Base-by-base conservation (phyloP, 495 filamentous ascomycete genomes). In the Aspergillus funiculosus region DNA sequence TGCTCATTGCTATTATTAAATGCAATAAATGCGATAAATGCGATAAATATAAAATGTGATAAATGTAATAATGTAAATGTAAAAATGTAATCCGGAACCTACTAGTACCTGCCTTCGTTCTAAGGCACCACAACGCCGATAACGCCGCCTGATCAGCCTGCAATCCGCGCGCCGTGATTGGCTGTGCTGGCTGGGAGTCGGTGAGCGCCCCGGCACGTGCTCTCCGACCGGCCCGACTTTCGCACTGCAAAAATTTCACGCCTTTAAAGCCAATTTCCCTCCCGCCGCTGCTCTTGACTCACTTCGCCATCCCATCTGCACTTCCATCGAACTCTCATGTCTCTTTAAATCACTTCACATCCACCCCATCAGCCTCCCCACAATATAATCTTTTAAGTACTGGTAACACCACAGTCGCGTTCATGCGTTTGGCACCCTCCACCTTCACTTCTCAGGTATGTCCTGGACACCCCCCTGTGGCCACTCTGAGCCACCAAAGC, bases 381-480 rank as follows among this genome's bases (percentile, higher is more conserved):
- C n/a, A n/a, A n/a, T 51, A 30, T 43, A 43, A 40, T 45, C 50
- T 44, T 57, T 54, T 51, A 30, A 48, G 34, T 64, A 70, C 69
- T 73, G 65, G 58, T 65, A 63, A 29, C 53, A 49, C 41, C 55
- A 68, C 64, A 64, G 59, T 69, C 67, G 85, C 85, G 78, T 84
- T 85, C 85, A 96, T 96, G 89, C 87, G 83, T 87, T 87, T 85
- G 78, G 82, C 82, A 80, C 76, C 82, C 69, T 89, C 89, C 64
- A 78, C 86, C 69, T 96, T 91, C 77, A 96, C 89, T 76, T 95
- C 89, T 71, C 89, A 95, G 86, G 87, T 94, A 87, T 51, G 79
- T 67, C 42, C 22, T 22, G 28, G 10, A 15, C 31, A 29, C 25
- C 24, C 25, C 14, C 37, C 27, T n/a, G 6, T 32, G 29, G 25